Evolutionary conservation across 1,284 basidiomycete species (phyloP).

Genomic region (Grifola frondosa): DNA sequence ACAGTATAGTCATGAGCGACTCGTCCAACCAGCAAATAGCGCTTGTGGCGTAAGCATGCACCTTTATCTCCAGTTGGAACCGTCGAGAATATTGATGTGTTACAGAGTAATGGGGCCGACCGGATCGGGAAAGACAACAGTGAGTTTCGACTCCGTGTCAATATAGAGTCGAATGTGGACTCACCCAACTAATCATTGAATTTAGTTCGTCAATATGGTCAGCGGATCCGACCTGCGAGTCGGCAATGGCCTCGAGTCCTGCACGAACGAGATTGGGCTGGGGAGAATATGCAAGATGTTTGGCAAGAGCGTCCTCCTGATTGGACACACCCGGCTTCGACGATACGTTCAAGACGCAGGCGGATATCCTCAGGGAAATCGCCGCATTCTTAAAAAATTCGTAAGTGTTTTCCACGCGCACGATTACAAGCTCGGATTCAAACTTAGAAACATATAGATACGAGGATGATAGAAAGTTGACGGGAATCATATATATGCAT

Average conservation of each 20-base stretch:
- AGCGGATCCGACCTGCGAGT: slow-evolving; percentile 32
- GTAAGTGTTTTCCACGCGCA: slow-evolving; percentile 9
- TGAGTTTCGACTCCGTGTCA: too few species aligned
- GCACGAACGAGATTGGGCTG: slow-evolving; percentile 15
- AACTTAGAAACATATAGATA: slow-evolving; percentile 32
- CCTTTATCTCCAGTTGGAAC: too few species aligned
- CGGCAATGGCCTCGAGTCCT: slow-evolving; percentile 24
- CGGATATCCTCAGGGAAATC: slow-evolving; percentile 18
- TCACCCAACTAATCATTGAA: not conserved
- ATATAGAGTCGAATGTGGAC: not conserved
- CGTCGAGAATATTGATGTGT: too few species aligned
- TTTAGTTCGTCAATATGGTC: slow-evolving; percentile 38
- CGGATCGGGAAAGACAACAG: slow-evolving; percentile 25
- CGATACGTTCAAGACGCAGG: slow-evolving; percentile 19
- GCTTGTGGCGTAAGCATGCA: too few species aligned
- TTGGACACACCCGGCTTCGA: slow-evolving; percentile 27
- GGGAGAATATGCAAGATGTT: slow-evolving; percentile 7
- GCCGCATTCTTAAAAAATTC: slow-evolving; percentile 8
- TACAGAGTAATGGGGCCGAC: slow-evolving; percentile 26
- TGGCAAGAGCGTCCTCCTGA: slow-evolving; percentile 11
- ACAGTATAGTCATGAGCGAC: too few species aligned
- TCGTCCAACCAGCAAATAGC: too few species aligned
- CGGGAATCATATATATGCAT: slow-evolving; percentile 56
- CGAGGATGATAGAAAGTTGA: slow-evolving; percentile 38
- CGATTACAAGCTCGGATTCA: not conserved